Base-by-base conservation (phyloP, 495 filamentous ascomycete species). In the Podospora anserina region DNA sequence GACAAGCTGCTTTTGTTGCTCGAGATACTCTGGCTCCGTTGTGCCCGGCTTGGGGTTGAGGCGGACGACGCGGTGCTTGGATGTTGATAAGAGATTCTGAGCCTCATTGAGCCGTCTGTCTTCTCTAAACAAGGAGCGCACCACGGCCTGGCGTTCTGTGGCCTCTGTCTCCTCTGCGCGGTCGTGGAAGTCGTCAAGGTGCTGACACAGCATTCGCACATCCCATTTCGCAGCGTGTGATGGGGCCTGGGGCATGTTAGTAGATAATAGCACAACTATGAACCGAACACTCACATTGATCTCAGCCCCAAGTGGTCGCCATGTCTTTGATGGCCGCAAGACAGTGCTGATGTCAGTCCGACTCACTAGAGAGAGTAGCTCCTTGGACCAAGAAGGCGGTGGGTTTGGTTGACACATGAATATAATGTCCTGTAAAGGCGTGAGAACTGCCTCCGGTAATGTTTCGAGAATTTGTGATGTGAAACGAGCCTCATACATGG, bases 1-100 rank as follows among this genome's bases (percentile, higher is more conserved):
- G 23, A 92, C 92, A 26, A 97, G 81, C 66, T 92, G 90, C 76
- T 97, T 97, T 74, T 98, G 94, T n/a, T 88, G 88, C 71, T 98
- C 94, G 11, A 99, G 82, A n/a, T 95, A 86, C 66, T 95, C 89
- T 0, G 89, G 84, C 72, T 99, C 96, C 20, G 88, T 87, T 90
- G 91, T 95, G 49, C 89, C 88, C 0, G 89, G 88, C 68, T 92
- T 87, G 2, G 92, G 88, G 64, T 88, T 81, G 65, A 92, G 91
- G 32, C 90, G 88, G 39, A 93, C 88, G n/a, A 90, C 83, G 26
- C 93, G 88, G 26, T 90, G 83, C 70, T 90, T 91, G 9, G 87
- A 84, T 28, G 93, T 91, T 61, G 94, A 91, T 6, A 99, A 81
- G 60, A 99, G 80, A 66, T 82, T 85, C 54, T 86, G 85, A 2